Evolutionary conservation across 2,329 filamentous ascomycete species (phyloP).

Genomic region (Diaporthe caulivora): DNA sequence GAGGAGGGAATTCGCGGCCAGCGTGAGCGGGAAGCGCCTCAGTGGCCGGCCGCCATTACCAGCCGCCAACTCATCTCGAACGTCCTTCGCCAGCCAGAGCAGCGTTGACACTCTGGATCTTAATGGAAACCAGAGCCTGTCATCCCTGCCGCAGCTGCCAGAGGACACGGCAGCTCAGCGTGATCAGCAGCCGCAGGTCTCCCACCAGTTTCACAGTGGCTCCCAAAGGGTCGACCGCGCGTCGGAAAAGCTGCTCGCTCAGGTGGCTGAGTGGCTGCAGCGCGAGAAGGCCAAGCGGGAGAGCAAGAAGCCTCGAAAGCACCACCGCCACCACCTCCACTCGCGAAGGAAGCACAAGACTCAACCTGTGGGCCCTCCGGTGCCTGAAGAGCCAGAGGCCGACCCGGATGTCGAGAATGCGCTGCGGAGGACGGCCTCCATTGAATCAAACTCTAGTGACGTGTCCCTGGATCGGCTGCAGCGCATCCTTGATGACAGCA

Average conservation of each 20-base stretch:
- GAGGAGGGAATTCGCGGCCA: slow-evolving; percentile 60
- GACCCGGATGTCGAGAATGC: slow-evolving; percentile 38
- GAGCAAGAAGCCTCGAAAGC: slow-evolving; percentile 62
- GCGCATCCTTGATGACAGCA: slow-evolving; percentile 78
- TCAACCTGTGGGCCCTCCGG: slow-evolving; percentile 47
- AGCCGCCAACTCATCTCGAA: slow-evolving; percentile 55
- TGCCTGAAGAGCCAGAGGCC: slow-evolving; percentile 26
- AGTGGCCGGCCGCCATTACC: slow-evolving; percentile 56
- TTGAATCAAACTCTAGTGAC: slow-evolving; percentile 75
- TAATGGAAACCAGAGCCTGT: slow-evolving; percentile 42
- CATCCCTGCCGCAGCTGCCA: slow-evolving; percentile 45
- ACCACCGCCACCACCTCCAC: slow-evolving; percentile 46
- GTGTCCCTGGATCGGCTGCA: slow-evolving; percentile 85
- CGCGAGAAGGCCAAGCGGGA: slow-evolving; percentile 79
- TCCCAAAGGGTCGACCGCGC: slow-evolving; percentile 48
- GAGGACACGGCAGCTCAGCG: slow-evolving; percentile 43
- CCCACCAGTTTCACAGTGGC: slow-evolving; percentile 46
- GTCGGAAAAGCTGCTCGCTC: slow-evolving; percentile 73
- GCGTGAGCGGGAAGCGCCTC: slow-evolving; percentile 55
- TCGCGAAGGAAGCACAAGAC: slow-evolving; percentile 57
- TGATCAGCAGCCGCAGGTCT: slow-evolving; percentile 26
- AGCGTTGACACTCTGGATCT: slow-evolving; percentile 49
- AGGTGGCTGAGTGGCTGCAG: slow-evolving; percentile 87
- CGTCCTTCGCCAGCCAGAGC: slow-evolving; percentile 56
- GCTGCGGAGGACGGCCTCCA: slow-evolving; percentile 62